Base-by-base conservation (phyloP, 352 stramenopile genomes). In the Phytophthora ramorum region DNA sequence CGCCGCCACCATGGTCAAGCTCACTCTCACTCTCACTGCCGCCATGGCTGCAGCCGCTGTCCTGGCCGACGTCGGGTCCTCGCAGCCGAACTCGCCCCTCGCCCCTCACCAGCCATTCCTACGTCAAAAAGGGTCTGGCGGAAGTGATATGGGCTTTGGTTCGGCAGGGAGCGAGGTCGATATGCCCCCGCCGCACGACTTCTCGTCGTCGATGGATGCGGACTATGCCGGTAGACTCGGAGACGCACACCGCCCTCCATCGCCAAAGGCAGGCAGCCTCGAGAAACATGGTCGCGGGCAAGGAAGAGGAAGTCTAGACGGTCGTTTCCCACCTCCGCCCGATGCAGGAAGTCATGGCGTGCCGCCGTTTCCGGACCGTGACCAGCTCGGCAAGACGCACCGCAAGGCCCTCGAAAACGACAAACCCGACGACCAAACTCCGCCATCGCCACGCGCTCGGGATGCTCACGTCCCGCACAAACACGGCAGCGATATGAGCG, bases 1-100 rank as follows among this genome's bases (percentile, higher is more conserved):
- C 32, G 10, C 13, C 7, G 13, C 16, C 26, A 16, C 12, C 26
- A 53, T 53, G 46, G 46, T 52, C 45, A 52, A 52, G 26, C 45
- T 52, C 45, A 40, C 45, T 3, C 12, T 40, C 46, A 40, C 46
- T 2, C 16, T 40, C 46, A n/a, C 46, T 20, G 46, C 46, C 24
- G 46, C n/a, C 46, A 40, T 53, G 14, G 9, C 26, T 20, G 46
- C 46, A 41, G 28, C 26, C n/a, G 26, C 46, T n/a, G 26, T 24
- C 28, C 26, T 53, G 26, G 46, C 26, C 46, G 46, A 40, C 7
- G 10, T 41, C 16, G 46, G 46, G 17, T 35, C n/a, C 1, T 24
- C 26, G 7, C 46, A 53, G 8, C 16, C 46, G 26, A 16, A 53
- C 16, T 53, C 46, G 16, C 46, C n/a, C 16, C 46, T 38, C 14